These are phyloP conservation scores for Forsythia suspensa DNA, from an alignment of 257 asterid genomes.

Conservation along the genomic window DNA sequence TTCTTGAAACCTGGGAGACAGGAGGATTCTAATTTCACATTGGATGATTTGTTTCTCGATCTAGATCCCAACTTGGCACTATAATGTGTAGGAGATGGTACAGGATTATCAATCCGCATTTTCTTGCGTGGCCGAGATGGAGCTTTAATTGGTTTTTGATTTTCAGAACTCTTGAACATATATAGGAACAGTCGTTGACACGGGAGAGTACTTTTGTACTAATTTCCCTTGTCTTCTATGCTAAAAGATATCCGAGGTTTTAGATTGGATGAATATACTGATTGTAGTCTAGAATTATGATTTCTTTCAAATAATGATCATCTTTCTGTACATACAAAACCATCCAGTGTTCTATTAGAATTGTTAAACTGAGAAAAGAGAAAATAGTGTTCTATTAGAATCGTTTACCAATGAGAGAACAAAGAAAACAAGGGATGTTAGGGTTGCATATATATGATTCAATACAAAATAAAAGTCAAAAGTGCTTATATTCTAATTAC, in stretches of 20 bases:
- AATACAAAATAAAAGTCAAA: too few species aligned
- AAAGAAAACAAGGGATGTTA: too few species aligned
- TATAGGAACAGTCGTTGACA: neutral
- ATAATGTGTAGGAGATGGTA: neutral
- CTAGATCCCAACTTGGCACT: constrained; percentile 7
- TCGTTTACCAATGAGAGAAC: too few species aligned
- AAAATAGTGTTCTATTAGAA: too few species aligned
- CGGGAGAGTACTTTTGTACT: neutral
- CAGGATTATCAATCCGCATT: neutral
- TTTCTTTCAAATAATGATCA: neutral
- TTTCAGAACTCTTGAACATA: neutral
- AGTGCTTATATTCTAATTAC: too few species aligned
- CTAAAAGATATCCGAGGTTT: neutral
- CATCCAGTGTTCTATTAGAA: neutral
- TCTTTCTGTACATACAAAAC: neutral
- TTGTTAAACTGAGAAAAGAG: too few species aligned
- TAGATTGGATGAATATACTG: neutral
- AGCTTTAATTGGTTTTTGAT: too few species aligned
- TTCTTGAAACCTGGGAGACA: constrained; percentile 21
- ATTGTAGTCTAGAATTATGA: neutral
- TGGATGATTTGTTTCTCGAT: constrained; percentile 16
- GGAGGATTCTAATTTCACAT: constrained; percentile 17
- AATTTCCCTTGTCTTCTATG: neutral
- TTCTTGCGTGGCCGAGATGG: too few species aligned
- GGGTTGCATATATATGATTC: too few species aligned